Evolutionary conservation across 345 rosid genomes (phyloP).

Genomic region (Cardamine occulta): DNA sequence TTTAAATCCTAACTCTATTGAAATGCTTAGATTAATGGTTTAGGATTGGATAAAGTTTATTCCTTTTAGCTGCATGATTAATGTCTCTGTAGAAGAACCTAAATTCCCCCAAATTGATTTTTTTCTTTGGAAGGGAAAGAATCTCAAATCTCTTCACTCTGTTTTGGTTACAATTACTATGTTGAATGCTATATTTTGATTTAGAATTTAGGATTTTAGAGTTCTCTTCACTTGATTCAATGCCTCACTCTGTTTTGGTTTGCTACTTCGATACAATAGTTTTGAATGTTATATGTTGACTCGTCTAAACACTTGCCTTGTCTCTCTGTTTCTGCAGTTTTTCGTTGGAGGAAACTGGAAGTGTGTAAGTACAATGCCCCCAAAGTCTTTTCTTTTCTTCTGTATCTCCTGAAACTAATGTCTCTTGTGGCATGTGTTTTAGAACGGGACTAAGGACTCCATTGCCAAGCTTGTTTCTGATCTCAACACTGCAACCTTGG

Average conservation of each 20-base stretch:
- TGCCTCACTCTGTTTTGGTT: no score
- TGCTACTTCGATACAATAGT: background rate
- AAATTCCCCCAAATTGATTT: background rate
- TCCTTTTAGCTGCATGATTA: conserved; percentile 4
- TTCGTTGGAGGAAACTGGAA: conserved; percentile 99
- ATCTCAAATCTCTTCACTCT: background rate
- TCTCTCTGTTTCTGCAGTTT: conserved; percentile 68
- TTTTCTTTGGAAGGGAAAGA: no score
- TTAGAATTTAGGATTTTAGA: no score
- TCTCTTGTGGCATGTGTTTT: conserved; percentile 22
- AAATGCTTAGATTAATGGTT: background rate
- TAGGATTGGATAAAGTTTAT: background rate
- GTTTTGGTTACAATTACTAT: no score
- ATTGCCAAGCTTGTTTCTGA: conserved; percentile 89
- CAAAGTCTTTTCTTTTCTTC: background rate
- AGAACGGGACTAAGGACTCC: conserved; percentile 97
- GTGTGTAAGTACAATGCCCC: conserved; percentile 67
- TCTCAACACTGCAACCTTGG: conserved; percentile 79
- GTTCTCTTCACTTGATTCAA: background rate
- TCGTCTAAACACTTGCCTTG: conserved; percentile 3
- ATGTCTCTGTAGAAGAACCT: background rate
- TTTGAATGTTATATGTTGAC: background rate
- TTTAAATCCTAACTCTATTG: background rate
- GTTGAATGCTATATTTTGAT: no score
- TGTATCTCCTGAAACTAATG: conserved; percentile 3